These are phyloP conservation scores for Strigomonas oncopelti DNA, from an alignment of 208 protist genomes.

Conservation along the genomic window DNA sequence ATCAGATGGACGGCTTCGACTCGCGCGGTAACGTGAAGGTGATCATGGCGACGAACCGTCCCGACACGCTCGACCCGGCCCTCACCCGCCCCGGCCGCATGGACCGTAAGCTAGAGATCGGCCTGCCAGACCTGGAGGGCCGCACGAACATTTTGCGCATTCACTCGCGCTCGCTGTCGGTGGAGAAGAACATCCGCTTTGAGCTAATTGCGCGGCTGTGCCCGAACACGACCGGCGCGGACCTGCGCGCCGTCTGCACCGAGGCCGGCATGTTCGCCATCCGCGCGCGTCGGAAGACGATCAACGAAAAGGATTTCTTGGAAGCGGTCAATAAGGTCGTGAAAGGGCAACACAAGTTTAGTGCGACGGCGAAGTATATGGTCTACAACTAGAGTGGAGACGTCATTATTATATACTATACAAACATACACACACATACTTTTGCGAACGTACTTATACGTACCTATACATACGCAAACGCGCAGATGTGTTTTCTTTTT, in stretches of 20 bases:
- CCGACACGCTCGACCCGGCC: slow-evolving; percentile 99
- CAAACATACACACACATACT: neutral
- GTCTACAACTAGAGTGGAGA: slow-evolving; percentile 95
- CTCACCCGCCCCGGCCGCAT: slow-evolving; percentile 99
- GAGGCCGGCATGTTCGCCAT: slow-evolving; percentile 99
- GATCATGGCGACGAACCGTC: slow-evolving; percentile 99
- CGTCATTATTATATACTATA: neutral
- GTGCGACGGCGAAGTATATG: slow-evolving; percentile 99
- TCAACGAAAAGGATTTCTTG: slow-evolving; percentile 99
- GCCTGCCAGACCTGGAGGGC: slow-evolving; percentile 98
- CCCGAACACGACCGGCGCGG: slow-evolving; percentile 99
- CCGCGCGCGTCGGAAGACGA: slow-evolving; percentile 99
- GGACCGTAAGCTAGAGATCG: slow-evolving; percentile 99
- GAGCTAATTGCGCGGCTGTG: too few relatives aligned
- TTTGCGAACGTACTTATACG: neutral
- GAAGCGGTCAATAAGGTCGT: slow-evolving; percentile 99
- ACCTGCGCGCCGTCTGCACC: slow-evolving; percentile 99
- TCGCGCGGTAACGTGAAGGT: slow-evolving; percentile 99
- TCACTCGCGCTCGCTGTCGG: slow-evolving; percentile 99
- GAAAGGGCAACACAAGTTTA: slow-evolving; percentile 99
- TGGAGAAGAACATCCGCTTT: slow-evolving; percentile 98
- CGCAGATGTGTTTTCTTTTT: too few relatives aligned
- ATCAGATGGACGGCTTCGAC: slow-evolving; percentile 99
- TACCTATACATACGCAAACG: too few relatives aligned
- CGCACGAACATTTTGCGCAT: slow-evolving; percentile 99